Evolutionary conservation across 1,284 basidiomycete species (phyloP).

Genomic region (Polyporus tsugae): DNA sequence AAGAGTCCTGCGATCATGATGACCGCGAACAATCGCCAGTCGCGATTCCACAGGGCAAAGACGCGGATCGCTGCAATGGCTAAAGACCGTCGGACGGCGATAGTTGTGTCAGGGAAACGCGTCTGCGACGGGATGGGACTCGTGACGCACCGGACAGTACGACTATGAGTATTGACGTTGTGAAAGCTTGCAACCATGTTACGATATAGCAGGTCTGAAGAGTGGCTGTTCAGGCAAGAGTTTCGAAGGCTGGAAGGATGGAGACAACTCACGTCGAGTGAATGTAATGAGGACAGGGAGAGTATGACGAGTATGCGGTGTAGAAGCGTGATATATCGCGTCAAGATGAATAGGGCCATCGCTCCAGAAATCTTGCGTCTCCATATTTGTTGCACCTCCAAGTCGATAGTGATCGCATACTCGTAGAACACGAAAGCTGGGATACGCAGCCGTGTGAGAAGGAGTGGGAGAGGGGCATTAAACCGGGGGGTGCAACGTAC

Average conservation of each 20-base stretch:
- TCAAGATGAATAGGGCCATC: conserved; percentile 26
- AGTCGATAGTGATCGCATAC: conserved; percentile 25
- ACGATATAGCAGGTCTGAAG: conserved; percentile 20
- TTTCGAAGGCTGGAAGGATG: no score
- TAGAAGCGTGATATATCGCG: conserved; percentile 29
- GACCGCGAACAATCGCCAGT: conserved; percentile 17
- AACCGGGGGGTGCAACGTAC: neutral
- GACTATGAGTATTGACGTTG: conserved; percentile 16
- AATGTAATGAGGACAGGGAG: conserved; percentile 19
- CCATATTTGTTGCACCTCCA: conserved; percentile 31
- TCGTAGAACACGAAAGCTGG: conserved; percentile 29
- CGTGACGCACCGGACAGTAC: conserved; percentile 26
- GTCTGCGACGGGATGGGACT: neutral
- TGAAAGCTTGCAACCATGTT: conserved; percentile 25
- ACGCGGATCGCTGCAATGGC: conserved; percentile 30
- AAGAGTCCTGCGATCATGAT: conserved; percentile 28
- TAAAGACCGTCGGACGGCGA: neutral
- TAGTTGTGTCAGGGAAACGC: neutral
- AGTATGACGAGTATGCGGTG: conserved; percentile 22
- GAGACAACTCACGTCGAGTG: conserved; percentile 15
- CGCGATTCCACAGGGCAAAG: conserved; percentile 31
- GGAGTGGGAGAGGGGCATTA: neutral
- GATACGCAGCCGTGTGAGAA: neutral
- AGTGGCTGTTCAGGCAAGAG: neutral
- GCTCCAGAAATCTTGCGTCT: conserved; percentile 20